Percentiles rank a stretch among this genome's conserved stretches.
These are phyloP conservation scores for Datura wrightii DNA, from an alignment of 257 asterid genomes.

Conservation along the genomic window DNA sequence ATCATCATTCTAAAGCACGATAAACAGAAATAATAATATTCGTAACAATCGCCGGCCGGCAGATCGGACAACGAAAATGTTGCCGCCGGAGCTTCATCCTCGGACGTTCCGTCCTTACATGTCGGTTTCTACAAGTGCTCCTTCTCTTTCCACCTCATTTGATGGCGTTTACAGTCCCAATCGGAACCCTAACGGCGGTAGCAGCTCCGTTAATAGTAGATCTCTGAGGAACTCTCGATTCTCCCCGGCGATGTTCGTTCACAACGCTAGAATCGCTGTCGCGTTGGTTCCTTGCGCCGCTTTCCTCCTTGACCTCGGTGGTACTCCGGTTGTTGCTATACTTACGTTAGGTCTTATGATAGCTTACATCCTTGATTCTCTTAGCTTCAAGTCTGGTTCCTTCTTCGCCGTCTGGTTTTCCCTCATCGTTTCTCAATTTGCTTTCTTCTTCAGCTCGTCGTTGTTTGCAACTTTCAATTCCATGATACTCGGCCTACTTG, in stretches of 20 bases:
- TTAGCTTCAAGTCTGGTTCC: conserved; percentile 83
- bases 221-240: conserved; percentile 67
- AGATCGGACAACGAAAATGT: conserved; percentile 57
- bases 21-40: too few species aligned
- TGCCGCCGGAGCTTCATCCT: conserved; percentile 96
- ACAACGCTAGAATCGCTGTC: conserved; percentile 80
- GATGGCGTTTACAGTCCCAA: conserved; percentile 47
- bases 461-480: conserved; percentile 63
- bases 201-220: conserved; percentile 46
- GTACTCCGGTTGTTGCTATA: conserved; percentile 86
- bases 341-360: conserved; percentile 80
- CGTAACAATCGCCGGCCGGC: conserved; percentile 9
- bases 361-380: conserved; percentile 88
- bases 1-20: background rate
- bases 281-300: conserved; percentile 85
- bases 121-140: conserved; percentile 71
- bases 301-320: conserved; percentile 96
- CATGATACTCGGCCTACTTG: conserved; percentile 60
- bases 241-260: conserved; percentile 66
- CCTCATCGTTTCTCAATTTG: conserved; percentile 77
- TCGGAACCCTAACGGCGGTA: conserved; percentile 59
- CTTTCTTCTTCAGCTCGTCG: conserved; percentile 80
- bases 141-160: conserved; percentile 68
- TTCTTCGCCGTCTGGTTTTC: conserved; percentile 93
- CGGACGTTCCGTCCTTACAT: conserved; percentile 86